Base-by-base conservation (phyloP, 1,139 yeast species). In the Yamadazyma jaroonii region DNA sequence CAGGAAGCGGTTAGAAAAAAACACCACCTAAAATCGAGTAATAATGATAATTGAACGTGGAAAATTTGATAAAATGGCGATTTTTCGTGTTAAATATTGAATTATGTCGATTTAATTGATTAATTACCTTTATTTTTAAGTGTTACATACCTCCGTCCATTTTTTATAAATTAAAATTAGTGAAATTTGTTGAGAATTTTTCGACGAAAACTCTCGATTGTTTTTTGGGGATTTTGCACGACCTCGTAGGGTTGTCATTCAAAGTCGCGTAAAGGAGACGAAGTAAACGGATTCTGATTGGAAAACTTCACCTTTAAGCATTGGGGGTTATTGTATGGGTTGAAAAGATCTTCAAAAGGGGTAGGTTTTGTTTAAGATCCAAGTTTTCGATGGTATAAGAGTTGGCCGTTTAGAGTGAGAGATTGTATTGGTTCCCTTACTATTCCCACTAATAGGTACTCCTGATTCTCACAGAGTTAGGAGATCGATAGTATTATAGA, bases 101-200 rank as follows among this genome's bases (percentile, higher is more conserved):
- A 17, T 24, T 10, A 8, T 17, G 29, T n/a, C 29, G 15, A n/a
- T 13, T 27, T 9, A 27, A 15, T 27, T 33, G 17, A 25, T 25
- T 25, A 30, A 29, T 15, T 22, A 15, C 4, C 20, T 17, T 6
- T 17, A 17, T 4, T 17, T 17, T 17, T 17, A 17, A 4, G 20
- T 17, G 4, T 17, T 63, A 67, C 74, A 63, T 67, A 67, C 74
- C 74, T 61, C 74, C 73, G 72, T 67, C 74, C 74, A 67, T 67
- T 46, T 54, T 62, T 34, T 36, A 35, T 31, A 27, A 34, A 32
- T 25, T 20, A 11, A 26, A 32, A 32, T 22, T 32, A 20, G 14
- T 27, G 29, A 27, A 27, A n/a, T 26, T 26, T 32, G 17, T 15
- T 28, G 35, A 26, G 27, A 25, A n/a, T 32, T 32, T 32, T 32